Evolutionary conservation across 1,284 basidiomycete genomes (phyloP), one percentile per base, ranked within the genome.

Genomic region (Ustilago cynodontis): DNA sequence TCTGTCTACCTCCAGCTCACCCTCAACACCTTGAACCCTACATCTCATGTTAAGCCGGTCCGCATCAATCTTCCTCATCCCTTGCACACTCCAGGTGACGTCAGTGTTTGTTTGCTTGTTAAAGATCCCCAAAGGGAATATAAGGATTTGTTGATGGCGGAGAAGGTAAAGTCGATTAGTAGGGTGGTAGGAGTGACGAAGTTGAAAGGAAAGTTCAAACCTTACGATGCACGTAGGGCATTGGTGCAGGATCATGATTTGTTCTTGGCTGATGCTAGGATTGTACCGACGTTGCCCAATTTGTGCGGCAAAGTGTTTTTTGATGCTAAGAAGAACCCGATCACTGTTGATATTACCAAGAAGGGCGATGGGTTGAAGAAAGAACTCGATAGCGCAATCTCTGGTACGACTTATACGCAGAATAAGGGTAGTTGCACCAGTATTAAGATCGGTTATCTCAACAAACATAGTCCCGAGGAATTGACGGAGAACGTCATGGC

Each of bases 61-160:
- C 73, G 82, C 0, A 78, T 82, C 61, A 74, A 75, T 24, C 60
- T 81, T 9, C 80, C 85, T 20, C 90, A 96, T 86, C 92, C 95
- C 2, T 88, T 93, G 70, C 90, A 93, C 83, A 94, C 93, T 88
- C 94, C 92, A 16, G 91, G 91, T 61, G 90, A 90, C 11, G 91
- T 91, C 4, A 87, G 91, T 16, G 89, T 98, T 56, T 98, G 95
- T 86, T 89, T 99, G 59, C 91, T 99, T 86, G 93, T 92, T 59
- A 98, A 98, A 87, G 94, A 97, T 86, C 96, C 97, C 9, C 96
- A 98, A 85, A 88, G 96, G 61, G 90, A 94, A 85, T 98, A 97
- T 89, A 98, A 98, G 87, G 94, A 97, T 86, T 90, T 97, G 20
- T 88, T 99, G 26, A 91, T 91, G 58, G 87, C 88, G 54, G 88